Percentiles rank a stretch among this genome's conserved stretches.
Evolutionary conservation across 208 protist species (phyloP).

Genomic region (Balamuthia mandrillaris): DNA sequence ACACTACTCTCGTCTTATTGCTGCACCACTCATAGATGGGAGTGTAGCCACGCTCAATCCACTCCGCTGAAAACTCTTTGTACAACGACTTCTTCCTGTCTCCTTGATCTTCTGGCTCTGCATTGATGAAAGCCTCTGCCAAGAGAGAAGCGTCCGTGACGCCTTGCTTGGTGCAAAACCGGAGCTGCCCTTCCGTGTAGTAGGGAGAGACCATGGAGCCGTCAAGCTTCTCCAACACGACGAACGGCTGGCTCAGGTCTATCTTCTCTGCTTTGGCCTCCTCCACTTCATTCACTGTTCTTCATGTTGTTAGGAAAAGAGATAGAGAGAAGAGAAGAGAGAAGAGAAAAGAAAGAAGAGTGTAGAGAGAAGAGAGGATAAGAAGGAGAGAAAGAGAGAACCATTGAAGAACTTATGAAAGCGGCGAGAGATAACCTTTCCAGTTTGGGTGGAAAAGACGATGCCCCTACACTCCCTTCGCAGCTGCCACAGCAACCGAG

Average conservation of each 20-base stretch:
- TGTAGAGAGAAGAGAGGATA: background rate
- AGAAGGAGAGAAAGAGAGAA: background rate
- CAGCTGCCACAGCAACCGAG: background rate
- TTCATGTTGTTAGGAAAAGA: background rate
- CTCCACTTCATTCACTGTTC: constrained; percentile 9
- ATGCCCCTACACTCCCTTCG: constrained; percentile 7
- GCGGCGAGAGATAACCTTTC: constrained; percentile 21
- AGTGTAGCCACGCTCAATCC: constrained; percentile 5
- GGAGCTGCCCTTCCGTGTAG: background rate
- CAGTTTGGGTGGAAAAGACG: constrained; percentile 7
- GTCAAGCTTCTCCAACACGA: constrained; percentile 31
- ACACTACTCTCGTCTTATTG: constrained; percentile 1
- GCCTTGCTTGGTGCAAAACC: constrained; percentile 11
- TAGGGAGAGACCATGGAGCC: constrained; percentile 18
- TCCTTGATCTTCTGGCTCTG: too few species aligned
- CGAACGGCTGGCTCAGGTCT: constrained; percentile 23
- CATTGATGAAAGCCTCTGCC: background rate
- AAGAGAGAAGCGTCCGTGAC: constrained; percentile 2
- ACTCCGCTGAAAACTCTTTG: background rate
- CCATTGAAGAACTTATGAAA: constrained; percentile 35
- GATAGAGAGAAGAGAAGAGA: background rate
- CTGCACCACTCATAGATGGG: constrained; percentile 38
- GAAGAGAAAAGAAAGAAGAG: background rate
- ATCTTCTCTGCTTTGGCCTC: constrained; percentile 14
- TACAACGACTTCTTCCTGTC: background rate